Conservation (phyloP, 163 green algal genomes). For the Chlorella variabilis region DNA sequence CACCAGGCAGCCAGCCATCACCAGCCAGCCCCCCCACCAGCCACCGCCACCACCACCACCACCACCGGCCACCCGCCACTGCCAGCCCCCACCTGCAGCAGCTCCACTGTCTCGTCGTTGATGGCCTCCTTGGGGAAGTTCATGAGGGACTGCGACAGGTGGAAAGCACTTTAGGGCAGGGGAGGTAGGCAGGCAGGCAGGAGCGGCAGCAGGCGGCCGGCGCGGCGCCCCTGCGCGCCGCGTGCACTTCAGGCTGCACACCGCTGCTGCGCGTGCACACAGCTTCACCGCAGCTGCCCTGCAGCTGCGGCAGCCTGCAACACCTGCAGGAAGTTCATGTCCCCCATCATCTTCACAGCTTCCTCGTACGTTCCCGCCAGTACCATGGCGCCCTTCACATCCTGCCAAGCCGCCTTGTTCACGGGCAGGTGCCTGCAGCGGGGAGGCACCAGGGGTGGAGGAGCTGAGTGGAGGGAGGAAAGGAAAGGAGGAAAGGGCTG, state of each 20-base stretch:
- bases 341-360: constrained; percentile 93
- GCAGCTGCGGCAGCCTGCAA: too few relatives aligned
- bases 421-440: constrained; percentile 56
- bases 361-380: constrained; percentile 88
- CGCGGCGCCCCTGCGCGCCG: too few relatives aligned
- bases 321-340: constrained; percentile 87
- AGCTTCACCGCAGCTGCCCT: too few relatives aligned
- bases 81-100: constrained; percentile 52
- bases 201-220: too few relatives aligned
- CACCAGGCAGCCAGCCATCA: too few relatives aligned
- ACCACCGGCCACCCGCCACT: too few relatives aligned
- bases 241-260: too few relatives aligned
- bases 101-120: constrained; percentile 95
- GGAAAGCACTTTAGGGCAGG: background rate
- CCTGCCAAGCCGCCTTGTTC: constrained; percentile 72
- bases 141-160: constrained; percentile 65
- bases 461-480: too few relatives aligned
- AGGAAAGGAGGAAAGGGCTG: background rate
- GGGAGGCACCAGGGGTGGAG: background rate
- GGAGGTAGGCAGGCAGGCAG: background rate
- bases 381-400: constrained; percentile 84
- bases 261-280: too few relatives aligned
- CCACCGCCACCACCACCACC: too few relatives aligned
- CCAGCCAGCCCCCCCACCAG: too few relatives aligned
- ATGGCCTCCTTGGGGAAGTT: constrained; percentile 98